A percentile compares a stretch with the other conserved stretches of the same genome.
phyloP scores from a whole-genome alignment of 2,329 filamentous ascomycete species.

The Helotiales sp. region DNA sequence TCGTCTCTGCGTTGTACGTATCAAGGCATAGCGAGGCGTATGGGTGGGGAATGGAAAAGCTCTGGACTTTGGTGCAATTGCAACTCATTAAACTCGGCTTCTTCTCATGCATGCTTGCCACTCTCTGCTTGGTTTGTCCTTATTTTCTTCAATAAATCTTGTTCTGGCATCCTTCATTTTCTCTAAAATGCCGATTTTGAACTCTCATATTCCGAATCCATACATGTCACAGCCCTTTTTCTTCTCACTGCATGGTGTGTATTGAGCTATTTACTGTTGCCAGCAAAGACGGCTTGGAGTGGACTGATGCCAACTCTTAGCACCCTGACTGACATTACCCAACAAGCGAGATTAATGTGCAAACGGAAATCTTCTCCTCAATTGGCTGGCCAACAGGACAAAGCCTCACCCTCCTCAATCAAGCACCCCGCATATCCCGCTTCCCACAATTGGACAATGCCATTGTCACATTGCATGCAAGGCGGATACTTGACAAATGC shows the following conservation, averaged over 20 bases:
- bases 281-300: not conserved
- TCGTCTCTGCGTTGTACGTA: not conserved
- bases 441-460: not conserved
- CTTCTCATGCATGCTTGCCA: conserved; percentile 45
- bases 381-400: conserved; percentile 2
- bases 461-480: not conserved
- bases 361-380: not conserved
- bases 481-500: not conserved
- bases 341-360: not conserved
- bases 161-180: no score
- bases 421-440: not conserved
- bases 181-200: no score
- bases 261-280: no score
- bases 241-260: no score
- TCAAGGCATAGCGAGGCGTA: not conserved
- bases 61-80: conserved; percentile 34
- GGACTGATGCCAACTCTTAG: conserved; percentile 25
- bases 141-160: not conserved
- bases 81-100: conserved; percentile 35
- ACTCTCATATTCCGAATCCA: no score
- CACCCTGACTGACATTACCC: not conserved
- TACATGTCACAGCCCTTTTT: no score
- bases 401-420: not conserved
- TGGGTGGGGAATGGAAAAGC: conserved; percentile 23
- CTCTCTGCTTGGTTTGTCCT: conserved; percentile 27